Evolutionary conservation across 306 rosid species (phyloP).

Genomic region (Sicyos baderoa): DNA sequence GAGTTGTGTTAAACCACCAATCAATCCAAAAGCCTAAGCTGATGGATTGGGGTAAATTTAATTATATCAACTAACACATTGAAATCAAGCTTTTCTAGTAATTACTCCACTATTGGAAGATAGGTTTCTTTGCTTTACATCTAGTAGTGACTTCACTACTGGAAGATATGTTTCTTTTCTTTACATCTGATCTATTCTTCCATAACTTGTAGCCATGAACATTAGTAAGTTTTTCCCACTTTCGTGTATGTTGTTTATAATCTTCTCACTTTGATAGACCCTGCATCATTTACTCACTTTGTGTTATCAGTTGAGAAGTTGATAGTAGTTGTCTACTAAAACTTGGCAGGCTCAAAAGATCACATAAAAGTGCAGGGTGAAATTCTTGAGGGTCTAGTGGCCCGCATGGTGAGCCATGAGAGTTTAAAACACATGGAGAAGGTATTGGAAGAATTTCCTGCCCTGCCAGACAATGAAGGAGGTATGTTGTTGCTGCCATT

Average conservation of each 20-base stretch:
- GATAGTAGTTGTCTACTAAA: neutral
- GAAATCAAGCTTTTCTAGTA: neutral
- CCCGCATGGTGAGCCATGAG: constrained; percentile 82
- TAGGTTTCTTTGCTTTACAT: neutral
- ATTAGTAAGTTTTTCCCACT: too few relatives aligned
- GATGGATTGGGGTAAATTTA: too few relatives aligned
- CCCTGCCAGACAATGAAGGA: constrained; percentile 59
- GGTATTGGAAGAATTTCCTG: constrained; percentile 56
- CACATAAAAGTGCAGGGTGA: constrained; percentile 86
- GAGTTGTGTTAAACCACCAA: too few relatives aligned
- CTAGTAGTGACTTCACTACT: too few relatives aligned
- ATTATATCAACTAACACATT: too few relatives aligned
- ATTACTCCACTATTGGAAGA: neutral
- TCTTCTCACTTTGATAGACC: constrained; percentile 2
- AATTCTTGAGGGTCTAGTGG: constrained; percentile 97
- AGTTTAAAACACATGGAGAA: constrained; percentile 67
- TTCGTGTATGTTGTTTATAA: too few relatives aligned
- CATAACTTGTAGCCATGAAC: constrained; percentile 3
- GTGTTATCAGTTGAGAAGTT: constrained; percentile 18
- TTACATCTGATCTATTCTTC: neutral
- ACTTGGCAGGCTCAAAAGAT: constrained; percentile 70
- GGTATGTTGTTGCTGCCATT: constrained; percentile 23
- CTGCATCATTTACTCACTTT: constrained; percentile 9
- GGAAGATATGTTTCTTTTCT: too few relatives aligned
- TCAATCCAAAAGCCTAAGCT: too few relatives aligned